phyloP scores from a whole-genome alignment of 2,329 filamentous ascomycete genomes.

The Canariomyces notabilis region DNA sequence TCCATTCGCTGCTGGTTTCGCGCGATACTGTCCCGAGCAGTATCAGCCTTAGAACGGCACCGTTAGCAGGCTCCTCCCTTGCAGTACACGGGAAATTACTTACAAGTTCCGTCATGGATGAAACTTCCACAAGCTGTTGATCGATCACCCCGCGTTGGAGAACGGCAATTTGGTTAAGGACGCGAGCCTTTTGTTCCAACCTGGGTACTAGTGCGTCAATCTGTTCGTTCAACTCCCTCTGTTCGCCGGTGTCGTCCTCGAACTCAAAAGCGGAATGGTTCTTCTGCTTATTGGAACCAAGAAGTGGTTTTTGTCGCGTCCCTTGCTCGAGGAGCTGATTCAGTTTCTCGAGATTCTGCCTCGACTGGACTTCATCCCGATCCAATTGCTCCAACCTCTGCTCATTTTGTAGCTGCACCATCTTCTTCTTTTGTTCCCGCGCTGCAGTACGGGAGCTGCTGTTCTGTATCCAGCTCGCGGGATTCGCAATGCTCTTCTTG shows the following conservation, averaged over 20 bases:
- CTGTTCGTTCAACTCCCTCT: not conserved
- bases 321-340: not conserved
- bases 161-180: not conserved
- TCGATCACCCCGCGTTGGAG: not conserved
- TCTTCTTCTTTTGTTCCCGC: not conserved
- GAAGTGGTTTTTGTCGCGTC: not conserved
- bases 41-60: not conserved
- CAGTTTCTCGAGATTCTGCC: not conserved
- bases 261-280: not conserved
- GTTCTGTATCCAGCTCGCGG: not conserved
- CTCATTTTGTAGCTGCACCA: not conserved
- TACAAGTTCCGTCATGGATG: not conserved
- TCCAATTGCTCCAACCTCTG: not conserved
- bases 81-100: not conserved
- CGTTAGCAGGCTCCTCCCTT: not conserved
- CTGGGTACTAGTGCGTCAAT: too few species aligned
- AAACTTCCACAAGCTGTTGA: not conserved
- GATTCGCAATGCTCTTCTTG: conserved; percentile 44
- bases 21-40: not conserved
- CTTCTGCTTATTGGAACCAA: not conserved
- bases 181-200: not conserved
- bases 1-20: not conserved
- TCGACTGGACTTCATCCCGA: not conserved
- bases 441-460: not conserved
- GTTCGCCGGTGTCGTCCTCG: not conserved